These are phyloP conservation scores for Ampelocalamus luodianensis DNA, from an alignment of 176 grass and related monocot species.

Conservation along the genomic window DNA sequence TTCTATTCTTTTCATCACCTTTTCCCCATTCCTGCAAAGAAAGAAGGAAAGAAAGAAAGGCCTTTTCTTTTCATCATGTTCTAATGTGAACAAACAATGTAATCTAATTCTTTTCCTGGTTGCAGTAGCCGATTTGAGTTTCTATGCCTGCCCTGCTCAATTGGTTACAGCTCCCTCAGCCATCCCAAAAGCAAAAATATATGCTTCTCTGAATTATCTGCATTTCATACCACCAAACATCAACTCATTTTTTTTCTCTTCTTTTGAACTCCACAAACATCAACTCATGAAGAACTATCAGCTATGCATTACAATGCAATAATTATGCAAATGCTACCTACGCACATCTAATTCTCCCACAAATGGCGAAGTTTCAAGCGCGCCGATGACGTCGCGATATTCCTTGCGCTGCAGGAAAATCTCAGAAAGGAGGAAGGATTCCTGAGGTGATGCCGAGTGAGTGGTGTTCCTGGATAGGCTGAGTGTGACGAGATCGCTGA, in stretches of 20 bases:
- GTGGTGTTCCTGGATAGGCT: slow-evolving; percentile 18
- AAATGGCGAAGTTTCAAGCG: not conserved
- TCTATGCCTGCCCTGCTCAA: slow-evolving; percentile 35
- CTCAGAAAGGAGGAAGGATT: not conserved
- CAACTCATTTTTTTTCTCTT: not conserved
- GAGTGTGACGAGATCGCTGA: slow-evolving; percentile 25
- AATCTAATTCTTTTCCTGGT: not conserved
- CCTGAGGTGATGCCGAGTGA: slow-evolving; percentile 20
- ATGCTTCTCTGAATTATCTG: not conserved
- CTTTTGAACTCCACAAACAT: not conserved
- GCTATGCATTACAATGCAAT: not conserved
- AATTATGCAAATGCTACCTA: not conserved
- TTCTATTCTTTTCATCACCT: slow-evolving; percentile 29
- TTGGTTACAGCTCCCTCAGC: not conserved
- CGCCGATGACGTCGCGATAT: slow-evolving; percentile 9
- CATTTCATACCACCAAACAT: slow-evolving; percentile 4
- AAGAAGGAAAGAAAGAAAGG: not conserved
- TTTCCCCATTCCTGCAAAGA: slow-evolving; percentile 35
- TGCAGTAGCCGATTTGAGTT: slow-evolving; percentile 34
- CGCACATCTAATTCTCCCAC: slow-evolving; percentile 8
- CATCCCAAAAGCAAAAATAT: not conserved
- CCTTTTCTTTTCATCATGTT: not conserved
- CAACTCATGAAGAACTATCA: not conserved
- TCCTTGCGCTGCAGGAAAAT: slow-evolving; percentile 29
- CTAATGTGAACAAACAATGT: slow-evolving; percentile 13